These are phyloP conservation scores for Brettanomyces sp. DNA, from an alignment of 805 yeast genomes.

Conservation along the genomic window DNA sequence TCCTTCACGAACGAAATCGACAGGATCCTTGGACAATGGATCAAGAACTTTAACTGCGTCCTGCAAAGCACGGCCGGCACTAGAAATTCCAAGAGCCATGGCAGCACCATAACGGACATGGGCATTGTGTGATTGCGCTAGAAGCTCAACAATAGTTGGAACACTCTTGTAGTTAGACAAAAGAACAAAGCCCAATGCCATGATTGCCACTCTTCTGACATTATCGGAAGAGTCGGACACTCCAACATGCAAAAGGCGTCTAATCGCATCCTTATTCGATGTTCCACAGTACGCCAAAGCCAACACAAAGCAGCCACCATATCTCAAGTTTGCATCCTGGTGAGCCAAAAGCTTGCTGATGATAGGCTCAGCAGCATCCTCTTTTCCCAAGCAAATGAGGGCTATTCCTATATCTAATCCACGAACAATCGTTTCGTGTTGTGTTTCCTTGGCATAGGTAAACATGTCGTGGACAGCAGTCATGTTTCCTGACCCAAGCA, in stretches of 20 bases:
- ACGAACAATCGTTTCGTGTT: conserved; percentile 90
- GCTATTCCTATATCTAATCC: conserved; percentile 91
- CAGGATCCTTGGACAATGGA: conserved; percentile 87
- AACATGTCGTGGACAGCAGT: conserved; percentile 70
- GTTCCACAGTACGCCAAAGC: conserved; percentile 97
- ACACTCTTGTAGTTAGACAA: conserved; percentile 87
- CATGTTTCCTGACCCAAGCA: conserved; percentile 82
- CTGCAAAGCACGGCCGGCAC: conserved; percentile 87
- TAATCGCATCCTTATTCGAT: conserved; percentile 80
- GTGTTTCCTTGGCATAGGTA: conserved; percentile 87
- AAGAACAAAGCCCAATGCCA: conserved; percentile 82
- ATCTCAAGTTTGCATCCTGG: conserved; percentile 79
- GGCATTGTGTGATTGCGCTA: conserved; percentile 92
- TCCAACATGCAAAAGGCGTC: conserved; percentile 80
- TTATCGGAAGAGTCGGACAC: conserved; percentile 95
- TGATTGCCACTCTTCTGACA: conserved; percentile 93
- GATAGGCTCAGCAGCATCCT: conserved; percentile 63
- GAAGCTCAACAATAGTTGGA: conserved; percentile 87
- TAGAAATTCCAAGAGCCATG: conserved; percentile 90
- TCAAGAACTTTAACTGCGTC: conserved; percentile 88
- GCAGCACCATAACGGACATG: conserved; percentile 98
- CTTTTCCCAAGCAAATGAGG: conserved; percentile 75
- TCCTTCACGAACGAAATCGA: conserved; percentile 97
- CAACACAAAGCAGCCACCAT: conserved; percentile 91
- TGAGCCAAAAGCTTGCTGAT: conserved; percentile 60